Evolutionary conservation across 768 basidiomycete species (phyloP), one percentile per base, ranked within the genome.

Genomic region (Trametes punicea): DNA sequence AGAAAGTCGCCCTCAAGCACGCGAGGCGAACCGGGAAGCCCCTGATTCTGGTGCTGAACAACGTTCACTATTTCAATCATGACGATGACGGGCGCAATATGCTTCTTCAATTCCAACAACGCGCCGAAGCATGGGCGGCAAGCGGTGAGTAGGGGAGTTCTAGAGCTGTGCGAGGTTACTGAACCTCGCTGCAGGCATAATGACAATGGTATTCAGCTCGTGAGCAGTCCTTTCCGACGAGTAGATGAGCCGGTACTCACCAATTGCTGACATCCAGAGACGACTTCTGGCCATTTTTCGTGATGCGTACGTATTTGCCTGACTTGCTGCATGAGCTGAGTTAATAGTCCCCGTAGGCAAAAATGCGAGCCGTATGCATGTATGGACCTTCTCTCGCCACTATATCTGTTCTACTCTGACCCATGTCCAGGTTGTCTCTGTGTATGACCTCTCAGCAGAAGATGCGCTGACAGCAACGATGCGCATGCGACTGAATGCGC

Each of bases 101-200:
- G 73, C 74, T 97, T n/a, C 72, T 93, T 52, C 90, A 92, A 64
- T 77, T 94, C 16, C 93, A 94, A 66, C 90, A 90, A 65, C 80
- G 84, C 52, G 93, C 90, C 5, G 93, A 94, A 68, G 72, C 85
- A 6, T 95, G 94, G 91, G 84, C 88, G 5, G 85, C 88, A 10
- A 83, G 86, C 68, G 82, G 89, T 87, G 59, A 61, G 79, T 67
- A 27, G 4, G 27, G 9, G 41, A 26, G 21, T 31, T 27, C 9
- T 34, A 0, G 30, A 4, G 18, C 55, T 36, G 47, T 38, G 51
- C 25, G 20, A 20, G 23, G n/a, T 45, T 15, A 31, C 53, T 46
- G 18, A 36, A 8, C 46, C 46, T 48, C 57, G 56, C 36, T 42
- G 33, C 57, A 87, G 88, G 88, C 15, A 86, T 90, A 47, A 68